Base-by-base conservation (phyloP, 352 stramenopile genomes). In the Phytopythium kandeliae region DNA sequence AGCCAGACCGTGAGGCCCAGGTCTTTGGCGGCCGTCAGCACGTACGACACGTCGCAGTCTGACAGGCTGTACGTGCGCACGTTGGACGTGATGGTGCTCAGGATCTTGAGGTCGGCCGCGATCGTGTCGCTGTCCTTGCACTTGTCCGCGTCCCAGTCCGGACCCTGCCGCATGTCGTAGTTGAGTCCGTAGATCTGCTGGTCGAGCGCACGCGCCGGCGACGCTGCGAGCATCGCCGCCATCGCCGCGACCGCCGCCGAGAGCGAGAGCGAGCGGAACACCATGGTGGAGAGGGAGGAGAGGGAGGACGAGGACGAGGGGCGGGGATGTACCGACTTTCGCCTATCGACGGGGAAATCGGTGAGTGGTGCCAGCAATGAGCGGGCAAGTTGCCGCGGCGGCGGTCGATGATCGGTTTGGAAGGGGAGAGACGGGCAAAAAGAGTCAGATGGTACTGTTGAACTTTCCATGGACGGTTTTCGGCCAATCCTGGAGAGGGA, bases 11-110 rank as follows among this genome's bases (percentile, higher is more conserved):
- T 92, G 31, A 93, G 50, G 25, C 63, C 71, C 30, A 83, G 48
- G 12, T 74, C 55, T 69, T 93, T 93, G 56, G 83, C 83, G 17
- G 55, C 62, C 28, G 44, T 83, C 31, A 93, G 70, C 62, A 93
- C 80, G 19, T 67, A 70, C 36, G 72, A 43, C 38, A 88, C 78
- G 53, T 91, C 70, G 67, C 83, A 93, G 58, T 92, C 83, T 44
- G 66, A 67, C 16, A 94, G 66, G 58, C 70, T 76, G 67, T 92
- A 94, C 36, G 77, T 92, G 70, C 82, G 82, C 60, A 93, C 78
- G 54, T 84, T 83, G 54, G 66, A 76, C 50, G 79, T 85, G 57
- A 90, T 62, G 44, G 58, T 60, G 63, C 61, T 76, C 38, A 93
- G 65, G 24, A 71, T 62, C 62, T 80, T 85, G 57, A 93, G 69